Evolutionary conservation across 2,329 filamentous ascomycete species (phyloP), one percentile per base, ranked within the genome.

Genomic region (Harringtonia lauricola): DNA sequence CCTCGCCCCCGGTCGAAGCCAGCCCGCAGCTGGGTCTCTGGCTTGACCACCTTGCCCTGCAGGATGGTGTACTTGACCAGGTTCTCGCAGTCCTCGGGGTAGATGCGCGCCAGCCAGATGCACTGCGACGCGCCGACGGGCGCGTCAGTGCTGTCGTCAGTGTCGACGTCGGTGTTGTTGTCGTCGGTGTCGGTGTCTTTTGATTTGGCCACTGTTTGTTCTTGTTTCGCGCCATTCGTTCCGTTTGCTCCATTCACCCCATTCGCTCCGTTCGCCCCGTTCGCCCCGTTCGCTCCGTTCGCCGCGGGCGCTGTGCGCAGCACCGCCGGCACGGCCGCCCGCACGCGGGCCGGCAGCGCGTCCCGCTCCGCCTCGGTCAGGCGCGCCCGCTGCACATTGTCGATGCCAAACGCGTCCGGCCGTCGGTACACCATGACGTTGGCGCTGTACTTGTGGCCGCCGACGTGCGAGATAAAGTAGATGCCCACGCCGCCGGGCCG

Each of bases 391-490:
- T 53, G 59, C 36, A 71, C 68, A 17, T 17, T 43, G 45, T 77
- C 74, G 35, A 74, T 53, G 0, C 72, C 74, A 55, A 76, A 79
- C 1, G 74, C 68, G 53, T 78, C 68, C 8, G 67, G 69, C 43
- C 74, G 72, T 10, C 92, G 76, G 61, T 98, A 96, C 2, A 98
- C 71, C 68, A 98, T 85, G 54, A 96, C 79, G 56, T 98, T 98
- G 24, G 92, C 92, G 38, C 82, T 81, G 65, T 94, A 96, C 67
- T 95, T 95, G 68, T 98, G 92, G 0, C 92, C 92, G 24, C 92
- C 92, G 3, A 95, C 88, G 58, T 98, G 92, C 52, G 81, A 90
- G 57, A 96, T 94, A 59, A 95, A 96, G 65, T 95, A 95, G 51
- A 98, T 86, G 1, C 87, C 90, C 7, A 95, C 90, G 13, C 92